phyloP scores from a whole-genome alignment of 495 filamentous ascomycete species.

The Xylaria castorea region DNA sequence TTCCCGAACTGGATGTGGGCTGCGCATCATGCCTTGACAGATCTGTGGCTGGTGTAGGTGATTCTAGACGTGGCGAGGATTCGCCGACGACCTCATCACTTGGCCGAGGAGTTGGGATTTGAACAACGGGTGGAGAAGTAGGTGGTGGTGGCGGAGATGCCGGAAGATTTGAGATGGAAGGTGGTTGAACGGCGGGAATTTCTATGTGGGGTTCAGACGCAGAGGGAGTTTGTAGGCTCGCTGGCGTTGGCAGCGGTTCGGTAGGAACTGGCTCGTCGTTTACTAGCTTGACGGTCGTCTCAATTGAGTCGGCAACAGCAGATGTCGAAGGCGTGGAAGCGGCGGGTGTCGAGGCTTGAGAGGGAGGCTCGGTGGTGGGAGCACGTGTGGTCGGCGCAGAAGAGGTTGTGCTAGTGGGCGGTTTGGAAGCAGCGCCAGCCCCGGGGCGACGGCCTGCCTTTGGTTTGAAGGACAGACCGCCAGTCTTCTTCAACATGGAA shows the following conservation, averaged over 20 bases:
- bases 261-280: neutral
- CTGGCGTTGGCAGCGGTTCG: neutral
- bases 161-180: neutral
- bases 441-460: conserved; percentile 43
- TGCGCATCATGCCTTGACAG: neutral
- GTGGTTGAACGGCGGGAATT: neutral
- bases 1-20: neutral
- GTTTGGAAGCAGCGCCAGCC: conserved; percentile 28
- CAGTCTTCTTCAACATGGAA: conserved; percentile 56
- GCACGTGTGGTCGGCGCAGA: conserved; percentile 23
- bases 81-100: conserved; percentile 10
- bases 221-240: conserved; percentile 2
- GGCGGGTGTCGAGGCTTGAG: conserved; percentile 32
- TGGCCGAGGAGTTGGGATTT: conserved; percentile 14
- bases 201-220: neutral
- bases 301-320: conserved; percentile 15
- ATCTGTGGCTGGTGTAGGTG: neutral
- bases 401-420: conserved; percentile 27
- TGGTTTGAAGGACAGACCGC: conserved; percentile 52
- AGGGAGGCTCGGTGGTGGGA: conserved; percentile 30
- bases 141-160: neutral
- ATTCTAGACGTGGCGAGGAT: neutral
- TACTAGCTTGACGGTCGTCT: neutral
- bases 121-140: neutral
- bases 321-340: conserved; percentile 21